Conservation (phyloP, 139 green algal species). For the Desmodesmus armatus region DNA sequence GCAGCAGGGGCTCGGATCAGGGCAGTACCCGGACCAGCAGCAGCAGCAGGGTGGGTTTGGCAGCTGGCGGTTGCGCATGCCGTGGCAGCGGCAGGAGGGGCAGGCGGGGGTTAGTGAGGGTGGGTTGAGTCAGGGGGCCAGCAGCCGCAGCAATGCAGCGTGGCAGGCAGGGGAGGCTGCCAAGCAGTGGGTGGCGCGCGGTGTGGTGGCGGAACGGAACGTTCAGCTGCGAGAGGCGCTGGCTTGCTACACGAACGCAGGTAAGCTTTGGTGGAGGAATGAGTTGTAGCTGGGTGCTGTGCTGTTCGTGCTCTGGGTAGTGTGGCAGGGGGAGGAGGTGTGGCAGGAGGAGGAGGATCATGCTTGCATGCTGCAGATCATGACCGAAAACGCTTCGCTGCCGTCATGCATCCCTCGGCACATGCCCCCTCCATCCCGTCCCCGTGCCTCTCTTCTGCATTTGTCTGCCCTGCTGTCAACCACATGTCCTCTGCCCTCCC, state of each 20-base stretch:
- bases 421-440: too few relatives aligned
- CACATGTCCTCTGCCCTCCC: too few relatives aligned
- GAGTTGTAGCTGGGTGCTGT: slow-evolving; percentile 49
- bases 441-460: too few relatives aligned
- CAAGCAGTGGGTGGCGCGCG: slow-evolving; percentile 31
- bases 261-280: slow-evolving; percentile 22
- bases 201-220: slow-evolving; percentile 30
- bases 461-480: too few relatives aligned
- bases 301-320: slow-evolving; percentile 53
- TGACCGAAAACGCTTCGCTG: too few relatives aligned
- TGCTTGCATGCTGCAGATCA: too few relatives aligned
- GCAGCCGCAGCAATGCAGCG: neutral
- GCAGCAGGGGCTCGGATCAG: neutral
- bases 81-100: slow-evolving; percentile 33
- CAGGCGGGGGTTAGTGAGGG: too few relatives aligned
- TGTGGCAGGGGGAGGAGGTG: too few relatives aligned
- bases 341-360: too few relatives aligned
- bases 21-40: slow-evolving; percentile 15
- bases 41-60: neutral
- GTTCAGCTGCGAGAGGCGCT: slow-evolving; percentile 50
- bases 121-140: too few relatives aligned
- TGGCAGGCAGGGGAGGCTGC: slow-evolving; percentile 35
- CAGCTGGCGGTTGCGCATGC: slow-evolving; percentile 38
- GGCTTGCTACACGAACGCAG: slow-evolving; percentile 38
- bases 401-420: too few relatives aligned